Conservation (phyloP, 192 early-diverging fungal genomes). For the Coemansia sp. region DNA sequence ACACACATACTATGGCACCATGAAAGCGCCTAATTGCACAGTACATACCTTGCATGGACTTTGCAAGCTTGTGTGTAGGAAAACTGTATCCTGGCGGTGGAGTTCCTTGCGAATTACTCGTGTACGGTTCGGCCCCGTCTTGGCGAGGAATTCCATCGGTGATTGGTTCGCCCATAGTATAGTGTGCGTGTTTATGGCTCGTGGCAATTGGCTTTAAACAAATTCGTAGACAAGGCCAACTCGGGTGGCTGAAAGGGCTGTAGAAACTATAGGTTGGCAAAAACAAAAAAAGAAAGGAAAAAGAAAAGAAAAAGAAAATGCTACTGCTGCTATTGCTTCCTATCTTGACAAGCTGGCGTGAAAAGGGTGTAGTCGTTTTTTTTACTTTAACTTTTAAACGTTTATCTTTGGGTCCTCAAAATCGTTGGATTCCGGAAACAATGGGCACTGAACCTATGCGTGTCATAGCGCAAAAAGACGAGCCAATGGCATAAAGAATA, state of each 20-base stretch:
- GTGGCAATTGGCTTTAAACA: not conserved
- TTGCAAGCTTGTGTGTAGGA: constrained; percentile 51
- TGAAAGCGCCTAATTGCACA: not conserved
- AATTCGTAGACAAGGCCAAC: not conserved
- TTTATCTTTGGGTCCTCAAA: no score
- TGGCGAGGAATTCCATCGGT: constrained; percentile 51
- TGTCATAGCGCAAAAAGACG: no score
- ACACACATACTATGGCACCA: no score
- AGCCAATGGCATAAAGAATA: no score
- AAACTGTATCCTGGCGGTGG: constrained; percentile 54
- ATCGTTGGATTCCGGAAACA: no score
- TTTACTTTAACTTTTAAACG: not conserved
- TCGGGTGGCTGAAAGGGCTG: not conserved
- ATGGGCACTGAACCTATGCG: no score
- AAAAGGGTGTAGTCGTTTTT: not conserved
- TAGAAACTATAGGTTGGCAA: no score
- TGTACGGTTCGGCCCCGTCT: constrained; percentile 19
- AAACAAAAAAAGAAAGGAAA: not conserved
- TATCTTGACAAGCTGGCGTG: not conserved
- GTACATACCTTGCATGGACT: constrained; percentile 33
- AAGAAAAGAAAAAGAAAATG: not conserved
- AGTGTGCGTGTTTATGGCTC: not conserved
- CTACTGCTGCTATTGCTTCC: not conserved
- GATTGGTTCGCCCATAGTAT: constrained; percentile 28
- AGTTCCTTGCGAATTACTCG: constrained; percentile 28